These are phyloP conservation scores for Grosmannia penicillata DNA, from an alignment of 2,329 filamentous ascomycete species.

Conservation along the genomic window DNA sequence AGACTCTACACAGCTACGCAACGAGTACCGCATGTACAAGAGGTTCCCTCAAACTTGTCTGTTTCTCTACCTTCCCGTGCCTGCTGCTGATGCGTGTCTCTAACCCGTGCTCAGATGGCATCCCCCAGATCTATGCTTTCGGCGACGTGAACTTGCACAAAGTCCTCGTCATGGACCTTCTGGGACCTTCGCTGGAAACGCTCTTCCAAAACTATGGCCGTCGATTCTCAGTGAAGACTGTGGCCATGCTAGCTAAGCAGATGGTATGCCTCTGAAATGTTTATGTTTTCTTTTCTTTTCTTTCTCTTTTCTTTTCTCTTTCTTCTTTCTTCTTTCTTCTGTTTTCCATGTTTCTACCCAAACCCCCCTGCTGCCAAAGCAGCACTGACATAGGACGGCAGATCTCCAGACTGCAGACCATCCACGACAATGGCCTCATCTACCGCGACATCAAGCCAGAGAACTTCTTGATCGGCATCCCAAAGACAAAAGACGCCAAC, in stretches of 20 bases:
- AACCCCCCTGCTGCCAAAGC: no score
- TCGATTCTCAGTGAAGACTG: constrained; percentile 8
- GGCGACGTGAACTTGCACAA: constrained; percentile 11
- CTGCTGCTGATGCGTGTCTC: background rate
- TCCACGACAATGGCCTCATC: constrained; percentile 97
- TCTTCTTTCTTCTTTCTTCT: no score
- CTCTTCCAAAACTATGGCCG: constrained; percentile 6
- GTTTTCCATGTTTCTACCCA: background rate
- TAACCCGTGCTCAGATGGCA: constrained; percentile 4
- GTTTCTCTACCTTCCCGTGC: background rate
- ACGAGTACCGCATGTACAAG: constrained; percentile 12
- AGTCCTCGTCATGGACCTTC: constrained; percentile 11
- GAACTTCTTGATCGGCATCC: constrained; percentile 93
- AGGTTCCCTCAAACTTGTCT: background rate
- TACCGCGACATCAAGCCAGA: constrained; percentile 99
- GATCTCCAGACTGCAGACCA: constrained; percentile 78
- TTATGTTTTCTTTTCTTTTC: background rate
- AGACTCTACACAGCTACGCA: constrained; percentile 10
- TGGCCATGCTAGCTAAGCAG: constrained; percentile 10
- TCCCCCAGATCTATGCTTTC: constrained; percentile 9
- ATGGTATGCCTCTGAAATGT: constrained; percentile 7
- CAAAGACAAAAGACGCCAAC: constrained; percentile 77
- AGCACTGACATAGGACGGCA: constrained; percentile 19
- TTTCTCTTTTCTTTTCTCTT: background rate
- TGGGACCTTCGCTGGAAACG: constrained; percentile 9